These are phyloP conservation scores for Colletotrichum zoysiae DNA, from an alignment of 2,329 filamentous ascomycete species.

Conservation along the genomic window DNA sequence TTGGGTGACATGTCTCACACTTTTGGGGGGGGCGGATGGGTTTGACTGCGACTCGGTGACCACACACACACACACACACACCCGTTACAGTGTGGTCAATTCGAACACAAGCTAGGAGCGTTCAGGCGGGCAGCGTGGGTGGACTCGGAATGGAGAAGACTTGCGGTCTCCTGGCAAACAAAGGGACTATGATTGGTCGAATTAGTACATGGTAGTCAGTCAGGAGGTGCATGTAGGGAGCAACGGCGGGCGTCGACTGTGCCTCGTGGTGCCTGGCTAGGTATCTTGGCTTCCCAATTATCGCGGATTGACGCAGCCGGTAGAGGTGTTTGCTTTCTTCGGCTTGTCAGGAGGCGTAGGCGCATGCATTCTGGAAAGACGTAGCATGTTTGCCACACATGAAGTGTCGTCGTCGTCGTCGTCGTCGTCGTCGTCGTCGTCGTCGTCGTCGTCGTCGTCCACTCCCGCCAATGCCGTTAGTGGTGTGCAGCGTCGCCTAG, in stretches of 20 bases:
- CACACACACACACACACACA: constrained; percentile 1
- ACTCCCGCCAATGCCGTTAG: background rate
- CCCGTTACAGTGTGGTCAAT: constrained; percentile 21
- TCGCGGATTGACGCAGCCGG: background rate
- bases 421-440: no score
- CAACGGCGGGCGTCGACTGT: constrained; percentile 7
- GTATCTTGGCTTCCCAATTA: background rate
- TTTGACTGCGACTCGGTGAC: constrained; percentile 12
- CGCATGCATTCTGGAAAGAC: background rate
- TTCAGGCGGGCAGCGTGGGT: background rate
- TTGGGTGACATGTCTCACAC: constrained; percentile 25
- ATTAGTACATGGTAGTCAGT: background rate
- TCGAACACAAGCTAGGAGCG: background rate
- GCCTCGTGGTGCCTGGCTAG: background rate
- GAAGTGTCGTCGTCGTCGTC: background rate
- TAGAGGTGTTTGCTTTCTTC: constrained; percentile 6
- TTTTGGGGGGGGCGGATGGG: background rate
- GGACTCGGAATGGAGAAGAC: background rate
- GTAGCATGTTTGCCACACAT: constrained; percentile 13
- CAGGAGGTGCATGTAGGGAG: constrained; percentile 4
- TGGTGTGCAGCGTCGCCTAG: background rate
- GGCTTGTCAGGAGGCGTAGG: background rate
- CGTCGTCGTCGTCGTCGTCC: background rate
- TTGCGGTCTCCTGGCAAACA: background rate
- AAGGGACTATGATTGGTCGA: background rate